These are phyloP conservation scores for Cyathus striatus DNA, from an alignment of 768 basidiomycete species.

Conservation along the genomic window DNA sequence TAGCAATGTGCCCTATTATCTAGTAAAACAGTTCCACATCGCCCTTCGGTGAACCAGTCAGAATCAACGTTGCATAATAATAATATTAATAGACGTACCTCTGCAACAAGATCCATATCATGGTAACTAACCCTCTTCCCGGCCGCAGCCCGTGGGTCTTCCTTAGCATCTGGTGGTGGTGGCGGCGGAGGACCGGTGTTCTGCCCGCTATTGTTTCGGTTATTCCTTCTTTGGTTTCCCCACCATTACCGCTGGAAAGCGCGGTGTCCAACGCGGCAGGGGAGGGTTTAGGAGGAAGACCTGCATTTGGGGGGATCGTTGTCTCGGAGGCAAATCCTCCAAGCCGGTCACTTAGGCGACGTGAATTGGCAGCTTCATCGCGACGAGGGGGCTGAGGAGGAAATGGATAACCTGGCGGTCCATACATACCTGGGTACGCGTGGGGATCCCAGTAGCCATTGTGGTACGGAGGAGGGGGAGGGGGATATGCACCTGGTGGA, in stretches of 20 bases:
- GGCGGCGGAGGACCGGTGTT: slow-evolving; percentile 60
- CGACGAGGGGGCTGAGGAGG: slow-evolving; percentile 40
- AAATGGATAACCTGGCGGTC: slow-evolving; percentile 30
- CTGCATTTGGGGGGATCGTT: slow-evolving; percentile 58
- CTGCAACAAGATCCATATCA: slow-evolving; percentile 92
- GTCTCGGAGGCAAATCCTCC: slow-evolving; percentile 60
- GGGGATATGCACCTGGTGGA: slow-evolving; percentile 38
- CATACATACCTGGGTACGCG: slow-evolving; percentile 25
- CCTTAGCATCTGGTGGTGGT: slow-evolving; percentile 84
- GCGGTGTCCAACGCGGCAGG: slow-evolving; percentile 48
- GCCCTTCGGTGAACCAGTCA: slow-evolving; percentile 39
- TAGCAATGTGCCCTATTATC: too few relatives aligned
- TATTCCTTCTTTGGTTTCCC: slow-evolving; percentile 32
- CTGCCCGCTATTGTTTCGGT: slow-evolving; percentile 25
- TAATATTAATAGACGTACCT: slow-evolving; percentile 34
- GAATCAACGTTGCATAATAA: too few relatives aligned
- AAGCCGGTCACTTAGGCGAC: slow-evolving; percentile 76
- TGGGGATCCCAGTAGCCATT: slow-evolving; percentile 39
- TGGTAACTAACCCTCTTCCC: slow-evolving; percentile 90
- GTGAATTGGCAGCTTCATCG: slow-evolving; percentile 51
- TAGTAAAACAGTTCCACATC: slow-evolving; percentile 59
- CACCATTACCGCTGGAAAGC: slow-evolving; percentile 38
- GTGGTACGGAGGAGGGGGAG: slow-evolving; percentile 33
- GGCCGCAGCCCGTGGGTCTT: slow-evolving; percentile 87
- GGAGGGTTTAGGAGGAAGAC: slow-evolving; percentile 76